Conservation (phyloP, 345 rosid genomes). For the Citrus unshiu region DNA sequence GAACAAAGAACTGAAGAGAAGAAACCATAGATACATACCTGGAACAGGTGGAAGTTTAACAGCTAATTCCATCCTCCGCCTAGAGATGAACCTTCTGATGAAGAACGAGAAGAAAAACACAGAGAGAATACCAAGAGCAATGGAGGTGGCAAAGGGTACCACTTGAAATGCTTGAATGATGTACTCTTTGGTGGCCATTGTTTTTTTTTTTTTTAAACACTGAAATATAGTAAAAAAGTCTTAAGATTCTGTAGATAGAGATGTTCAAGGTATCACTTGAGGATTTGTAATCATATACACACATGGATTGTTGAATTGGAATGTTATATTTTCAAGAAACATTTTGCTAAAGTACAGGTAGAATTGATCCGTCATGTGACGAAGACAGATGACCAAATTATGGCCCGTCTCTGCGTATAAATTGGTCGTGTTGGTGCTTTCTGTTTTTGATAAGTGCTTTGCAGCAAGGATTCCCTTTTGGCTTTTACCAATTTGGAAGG, state of each 20-base stretch:
- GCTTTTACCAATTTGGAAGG: not conserved
- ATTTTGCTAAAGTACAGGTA: no score
- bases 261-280: not conserved
- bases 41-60: slow-evolving; percentile 53
- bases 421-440: not conserved
- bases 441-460: not conserved
- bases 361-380: not conserved
- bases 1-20: not conserved
- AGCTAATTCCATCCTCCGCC: slow-evolving; percentile 23
- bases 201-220: no score
- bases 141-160: slow-evolving; percentile 30
- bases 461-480: not conserved
- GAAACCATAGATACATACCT: slow-evolving; percentile 28
- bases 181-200: slow-evolving; percentile 7
- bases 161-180: slow-evolving; percentile 11
- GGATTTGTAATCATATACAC: not conserved
- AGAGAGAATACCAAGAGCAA: slow-evolving; percentile 40
- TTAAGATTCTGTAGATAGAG: not conserved
- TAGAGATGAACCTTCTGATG: slow-evolving; percentile 24
- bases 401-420: not conserved
- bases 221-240: not conserved
- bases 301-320: not conserved
- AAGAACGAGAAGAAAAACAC: slow-evolving; percentile 30
- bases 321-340: not conserved
- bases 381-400: not conserved